These are phyloP conservation scores for Sinapis alba DNA, from an alignment of 441 rosid genomes.

Conservation along the genomic window DNA sequence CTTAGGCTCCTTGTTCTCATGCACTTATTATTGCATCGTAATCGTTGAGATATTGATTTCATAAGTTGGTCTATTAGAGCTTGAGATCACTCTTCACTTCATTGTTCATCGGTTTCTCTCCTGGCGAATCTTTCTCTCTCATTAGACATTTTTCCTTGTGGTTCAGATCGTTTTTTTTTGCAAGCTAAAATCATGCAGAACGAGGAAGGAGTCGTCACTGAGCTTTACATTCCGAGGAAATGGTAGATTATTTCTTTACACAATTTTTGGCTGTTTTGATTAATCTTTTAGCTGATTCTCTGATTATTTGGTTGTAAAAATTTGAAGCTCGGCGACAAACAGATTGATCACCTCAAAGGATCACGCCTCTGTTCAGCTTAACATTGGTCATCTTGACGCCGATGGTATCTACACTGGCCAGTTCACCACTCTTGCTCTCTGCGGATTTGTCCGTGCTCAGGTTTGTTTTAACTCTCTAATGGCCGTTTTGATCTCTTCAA, in stretches of 20 bases:
- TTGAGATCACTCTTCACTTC: not conserved
- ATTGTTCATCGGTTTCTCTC: not conserved
- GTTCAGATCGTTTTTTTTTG: not conserved
- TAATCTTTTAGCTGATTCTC: not conserved
- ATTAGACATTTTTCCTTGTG: not conserved
- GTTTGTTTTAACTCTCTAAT: slow-evolving; percentile 30
- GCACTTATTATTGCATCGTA: too few relatives aligned
- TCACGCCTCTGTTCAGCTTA: slow-evolving; percentile 88
- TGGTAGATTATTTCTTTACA: slow-evolving; percentile 44
- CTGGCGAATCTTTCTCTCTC: not conserved
- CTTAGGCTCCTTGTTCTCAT: too few relatives aligned
- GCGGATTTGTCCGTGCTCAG: slow-evolving; percentile 82
- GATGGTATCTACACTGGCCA: slow-evolving; percentile 72
- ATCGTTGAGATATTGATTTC: too few relatives aligned
- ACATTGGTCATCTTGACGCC: slow-evolving; percentile 82
- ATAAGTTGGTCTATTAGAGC: too few relatives aligned
- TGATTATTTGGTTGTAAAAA: too few relatives aligned
- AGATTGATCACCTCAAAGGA: slow-evolving; percentile 90
- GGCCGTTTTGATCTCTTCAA: too few relatives aligned
- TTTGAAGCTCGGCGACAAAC: slow-evolving; percentile 80
- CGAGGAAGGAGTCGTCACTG: slow-evolving; percentile 79
- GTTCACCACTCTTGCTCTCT: slow-evolving; percentile 75
- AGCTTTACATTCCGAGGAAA: slow-evolving; percentile 90
- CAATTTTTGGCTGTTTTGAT: not conserved
- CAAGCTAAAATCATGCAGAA: slow-evolving; percentile 60